phyloP scores from a whole-genome alignment of 2,329 filamentous ascomycete species.

The Colletotrichum agaves region DNA sequence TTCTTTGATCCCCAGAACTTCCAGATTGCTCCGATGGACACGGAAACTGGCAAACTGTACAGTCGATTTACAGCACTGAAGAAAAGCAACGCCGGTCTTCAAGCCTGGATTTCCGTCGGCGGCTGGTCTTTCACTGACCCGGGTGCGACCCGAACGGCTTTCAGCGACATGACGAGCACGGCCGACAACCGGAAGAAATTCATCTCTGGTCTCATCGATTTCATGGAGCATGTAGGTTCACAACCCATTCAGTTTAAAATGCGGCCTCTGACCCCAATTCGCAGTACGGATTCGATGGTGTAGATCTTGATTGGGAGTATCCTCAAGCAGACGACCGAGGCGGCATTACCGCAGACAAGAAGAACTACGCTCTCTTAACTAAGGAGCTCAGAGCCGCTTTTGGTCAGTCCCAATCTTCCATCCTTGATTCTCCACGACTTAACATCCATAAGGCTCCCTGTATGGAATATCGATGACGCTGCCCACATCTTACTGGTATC shows the following conservation, averaged over 20 bases:
- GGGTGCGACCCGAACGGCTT: slow-evolving; percentile 42
- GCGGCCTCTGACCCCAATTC: no score
- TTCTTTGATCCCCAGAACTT: slow-evolving; percentile 49
- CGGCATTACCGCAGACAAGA: no score
- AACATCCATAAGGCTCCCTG: no score
- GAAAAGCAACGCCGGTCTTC: slow-evolving; percentile 41
- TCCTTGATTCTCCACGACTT: no score
- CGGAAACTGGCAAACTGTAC: slow-evolving; percentile 38
- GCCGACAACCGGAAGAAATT: slow-evolving; percentile 36
- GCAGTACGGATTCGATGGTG: slow-evolving; percentile 46
- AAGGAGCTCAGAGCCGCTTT: no score
- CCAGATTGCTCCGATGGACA: slow-evolving; percentile 41
- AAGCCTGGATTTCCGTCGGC: slow-evolving; percentile 53
- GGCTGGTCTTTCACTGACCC: slow-evolving; percentile 53
- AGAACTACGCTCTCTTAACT: no score
- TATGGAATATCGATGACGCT: no score
- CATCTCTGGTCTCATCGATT: slow-evolving; percentile 36
- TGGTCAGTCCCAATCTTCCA: no score
- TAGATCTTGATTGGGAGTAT: slow-evolving; percentile 44
- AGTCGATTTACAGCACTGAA: slow-evolving; percentile 47
- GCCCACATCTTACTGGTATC: slow-evolving; percentile 36
- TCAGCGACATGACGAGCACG: slow-evolving; percentile 39
- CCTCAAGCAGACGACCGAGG: no score
- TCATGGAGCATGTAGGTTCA: slow-evolving; percentile 46
- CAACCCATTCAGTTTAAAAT: no score